phyloP scores from a whole-genome alignment of 306 rosid genomes.

The Vicia villosa region DNA sequence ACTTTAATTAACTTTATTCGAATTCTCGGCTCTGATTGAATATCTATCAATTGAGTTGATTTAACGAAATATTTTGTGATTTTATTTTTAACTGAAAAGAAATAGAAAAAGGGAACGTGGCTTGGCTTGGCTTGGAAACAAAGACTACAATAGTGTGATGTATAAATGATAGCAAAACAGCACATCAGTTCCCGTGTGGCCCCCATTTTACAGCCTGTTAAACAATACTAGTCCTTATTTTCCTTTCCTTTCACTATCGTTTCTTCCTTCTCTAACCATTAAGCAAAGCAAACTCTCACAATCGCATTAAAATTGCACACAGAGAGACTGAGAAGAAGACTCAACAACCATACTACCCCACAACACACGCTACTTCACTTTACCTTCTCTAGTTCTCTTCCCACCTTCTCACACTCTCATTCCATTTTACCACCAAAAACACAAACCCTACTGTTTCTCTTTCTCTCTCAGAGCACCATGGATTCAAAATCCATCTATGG shows the following conservation, averaged over 20 bases:
- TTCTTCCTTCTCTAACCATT: background rate
- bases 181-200: slow-evolving; percentile 51
- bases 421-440: background rate
- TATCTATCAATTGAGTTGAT: too few relatives aligned
- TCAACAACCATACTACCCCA: slow-evolving; percentile 44
- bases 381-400: background rate
- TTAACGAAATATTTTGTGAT: too few relatives aligned
- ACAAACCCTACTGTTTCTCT: background rate
- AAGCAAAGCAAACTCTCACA: slow-evolving; percentile 27
- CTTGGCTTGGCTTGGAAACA: slow-evolving; percentile 36
- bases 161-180: background rate
- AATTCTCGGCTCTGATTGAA: too few relatives aligned
- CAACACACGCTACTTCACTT: slow-evolving; percentile 32
- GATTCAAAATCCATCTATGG: slow-evolving; percentile 58
- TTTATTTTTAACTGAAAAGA: too few relatives aligned
- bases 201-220: slow-evolving; percentile 70
- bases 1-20: too few relatives aligned
- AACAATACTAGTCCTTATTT: slow-evolving; percentile 1
- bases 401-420: background rate
- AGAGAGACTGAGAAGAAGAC: slow-evolving; percentile 16
- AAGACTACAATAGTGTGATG: background rate
- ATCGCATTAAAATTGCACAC: background rate
- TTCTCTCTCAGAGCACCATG: slow-evolving; percentile 57
- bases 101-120: background rate
- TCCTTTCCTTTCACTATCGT: background rate